Conservation (phyloP, 345 rosid genomes). For the Lagerstroemia speciosa region DNA sequence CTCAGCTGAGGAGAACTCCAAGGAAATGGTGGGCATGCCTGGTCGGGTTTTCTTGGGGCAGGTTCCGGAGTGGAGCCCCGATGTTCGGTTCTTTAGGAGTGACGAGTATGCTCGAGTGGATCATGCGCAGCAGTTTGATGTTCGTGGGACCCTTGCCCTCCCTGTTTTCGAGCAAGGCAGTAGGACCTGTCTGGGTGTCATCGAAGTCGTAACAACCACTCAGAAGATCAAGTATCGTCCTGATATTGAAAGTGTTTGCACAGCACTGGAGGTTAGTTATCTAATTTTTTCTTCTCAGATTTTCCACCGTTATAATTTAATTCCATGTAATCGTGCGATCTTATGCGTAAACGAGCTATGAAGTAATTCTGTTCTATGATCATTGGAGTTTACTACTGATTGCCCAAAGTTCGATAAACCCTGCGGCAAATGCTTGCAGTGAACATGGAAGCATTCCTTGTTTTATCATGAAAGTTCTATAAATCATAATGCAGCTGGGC, state of each 20-base stretch:
- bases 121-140: slow-evolving; percentile 65
- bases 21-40: slow-evolving; percentile 62
- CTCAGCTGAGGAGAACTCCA: slow-evolving; percentile 59
- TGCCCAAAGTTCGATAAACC: background rate
- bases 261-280: slow-evolving; percentile 71
- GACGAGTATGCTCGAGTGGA: slow-evolving; percentile 70
- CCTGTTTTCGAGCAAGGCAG: slow-evolving; percentile 89
- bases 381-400: background rate
- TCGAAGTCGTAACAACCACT: slow-evolving; percentile 78
- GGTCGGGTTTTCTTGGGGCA: slow-evolving; percentile 74
- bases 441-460: no score
- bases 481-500: no score
- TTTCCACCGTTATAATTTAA: no score
- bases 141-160: slow-evolving; percentile 80
- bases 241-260: slow-evolving; percentile 78
- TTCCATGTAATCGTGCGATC: no score
- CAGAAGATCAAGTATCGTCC: slow-evolving; percentile 54
- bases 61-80: slow-evolving; percentile 96
- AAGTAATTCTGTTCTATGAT: background rate
- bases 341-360: no score
- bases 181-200: slow-evolving; percentile 75
- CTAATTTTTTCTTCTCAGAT: slow-evolving; percentile 1
- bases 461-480: no score
- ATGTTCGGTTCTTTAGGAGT: slow-evolving; percentile 74
- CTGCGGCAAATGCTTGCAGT: background rate